Evolutionary conservation across 2,329 filamentous ascomycete species (phyloP).

Genomic region (Pyrenochaeta sp.): DNA sequence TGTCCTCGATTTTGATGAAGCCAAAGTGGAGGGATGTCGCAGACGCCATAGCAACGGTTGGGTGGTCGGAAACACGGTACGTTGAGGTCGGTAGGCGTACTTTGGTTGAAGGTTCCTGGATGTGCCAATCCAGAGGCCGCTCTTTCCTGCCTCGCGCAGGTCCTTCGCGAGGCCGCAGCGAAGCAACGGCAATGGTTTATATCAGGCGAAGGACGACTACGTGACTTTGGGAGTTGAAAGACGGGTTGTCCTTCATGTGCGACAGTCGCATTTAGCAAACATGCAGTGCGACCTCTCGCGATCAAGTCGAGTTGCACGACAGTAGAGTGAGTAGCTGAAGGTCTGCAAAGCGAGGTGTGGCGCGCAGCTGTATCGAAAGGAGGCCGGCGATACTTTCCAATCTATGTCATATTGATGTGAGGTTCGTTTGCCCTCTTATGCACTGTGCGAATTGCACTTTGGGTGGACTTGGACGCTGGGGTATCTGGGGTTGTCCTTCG

Average conservation of each 20-base stretch:
- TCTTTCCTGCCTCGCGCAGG: neutral
- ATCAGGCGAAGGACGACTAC: neutral
- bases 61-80: neutral
- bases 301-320: slow-evolving; percentile 6
- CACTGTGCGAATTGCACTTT: slow-evolving; percentile 1
- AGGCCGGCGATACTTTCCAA: slow-evolving; percentile 9
- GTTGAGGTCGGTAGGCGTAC: neutral
- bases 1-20: slow-evolving; percentile 15
- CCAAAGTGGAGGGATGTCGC: neutral
- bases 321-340: neutral
- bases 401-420: neutral
- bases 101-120: neutral
- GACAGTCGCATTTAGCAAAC: slow-evolving; percentile 4
- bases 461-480: neutral
- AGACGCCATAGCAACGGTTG: neutral
- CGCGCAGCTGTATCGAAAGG: neutral
- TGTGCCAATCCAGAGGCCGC: neutral
- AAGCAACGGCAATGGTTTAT: neutral
- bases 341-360: neutral
- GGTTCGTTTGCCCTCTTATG: slow-evolving; percentile 7
- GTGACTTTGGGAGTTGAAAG: neutral
- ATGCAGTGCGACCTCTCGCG: slow-evolving; percentile 9
- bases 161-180: neutral
- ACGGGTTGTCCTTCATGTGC: neutral
- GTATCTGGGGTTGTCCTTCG: neutral